phyloP scores from a whole-genome alignment of 2,329 filamentous ascomycete genomes.

The Phaeoacremonium minimum region DNA sequence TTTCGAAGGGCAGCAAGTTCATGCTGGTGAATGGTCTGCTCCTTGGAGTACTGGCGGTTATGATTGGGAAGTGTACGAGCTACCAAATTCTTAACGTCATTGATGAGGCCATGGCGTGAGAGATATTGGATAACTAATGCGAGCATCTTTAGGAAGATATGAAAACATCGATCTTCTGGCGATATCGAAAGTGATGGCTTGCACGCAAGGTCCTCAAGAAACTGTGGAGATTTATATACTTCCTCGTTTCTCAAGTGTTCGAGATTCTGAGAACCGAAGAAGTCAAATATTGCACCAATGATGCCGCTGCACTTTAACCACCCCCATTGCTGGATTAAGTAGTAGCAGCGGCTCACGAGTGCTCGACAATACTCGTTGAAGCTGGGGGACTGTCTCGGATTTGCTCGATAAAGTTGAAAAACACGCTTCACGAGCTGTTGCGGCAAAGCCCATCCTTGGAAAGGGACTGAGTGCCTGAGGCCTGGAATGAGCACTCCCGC shows the following conservation, averaged over 20 bases:
- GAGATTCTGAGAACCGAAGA: conserved; percentile 60
- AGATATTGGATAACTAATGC: conserved; percentile 53
- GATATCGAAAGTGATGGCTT: conserved; percentile 44
- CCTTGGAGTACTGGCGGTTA: conserved; percentile 59
- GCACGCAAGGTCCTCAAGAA: conserved; percentile 50
- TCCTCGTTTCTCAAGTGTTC: conserved; percentile 63
- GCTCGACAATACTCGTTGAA: conserved; percentile 64
- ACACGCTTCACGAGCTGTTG: conserved; percentile 53
- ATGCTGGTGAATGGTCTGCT: conserved; percentile 53
- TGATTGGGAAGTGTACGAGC: conserved; percentile 62
- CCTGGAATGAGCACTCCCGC: conserved; percentile 41
- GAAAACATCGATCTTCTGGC: conserved; percentile 58
- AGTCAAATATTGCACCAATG: conserved; percentile 61
- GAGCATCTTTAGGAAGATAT: conserved; percentile 62
- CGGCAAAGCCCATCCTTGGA: conserved; percentile 59
- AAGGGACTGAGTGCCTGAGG: conserved; percentile 25
- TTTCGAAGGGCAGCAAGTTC: conserved; percentile 63
- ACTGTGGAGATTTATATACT: conserved; percentile 54
- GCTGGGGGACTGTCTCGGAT: conserved; percentile 49
- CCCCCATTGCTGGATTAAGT: conserved; percentile 61
- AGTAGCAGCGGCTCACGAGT: conserved; percentile 56
- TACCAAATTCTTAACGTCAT: conserved; percentile 58
- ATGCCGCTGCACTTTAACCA: conserved; percentile 56
- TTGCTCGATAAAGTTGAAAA: conserved; percentile 54
- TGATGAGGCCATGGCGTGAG: conserved; percentile 38